Evolutionary conservation across 2,329 filamentous ascomycete genomes (phyloP).

Genomic region (Paraphoma sp.): DNA sequence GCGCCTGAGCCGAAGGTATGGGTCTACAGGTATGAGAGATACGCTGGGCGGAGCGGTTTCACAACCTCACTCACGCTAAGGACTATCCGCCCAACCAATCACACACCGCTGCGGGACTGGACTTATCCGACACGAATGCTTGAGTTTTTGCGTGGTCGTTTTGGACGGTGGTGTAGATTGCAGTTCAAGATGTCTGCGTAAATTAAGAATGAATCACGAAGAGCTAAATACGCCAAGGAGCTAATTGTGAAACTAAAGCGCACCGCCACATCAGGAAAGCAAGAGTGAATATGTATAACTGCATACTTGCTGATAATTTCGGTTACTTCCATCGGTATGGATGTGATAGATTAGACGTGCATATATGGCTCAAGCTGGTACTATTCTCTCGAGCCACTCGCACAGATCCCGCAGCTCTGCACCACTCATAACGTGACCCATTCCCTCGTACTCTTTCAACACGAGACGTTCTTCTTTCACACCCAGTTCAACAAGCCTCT

Average conservation of each 20-base stretch:
- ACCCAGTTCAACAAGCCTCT: constrained; percentile 49
- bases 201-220: too few species aligned
- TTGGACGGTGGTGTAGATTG: too few species aligned
- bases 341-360: background rate
- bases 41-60: background rate
- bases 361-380: constrained; percentile 32
- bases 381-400: constrained; percentile 50
- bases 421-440: constrained; percentile 54
- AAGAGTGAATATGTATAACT: too few species aligned
- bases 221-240: too few species aligned
- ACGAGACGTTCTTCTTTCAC: constrained; percentile 48
- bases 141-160: too few species aligned
- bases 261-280: too few species aligned
- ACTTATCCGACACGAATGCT: too few species aligned
- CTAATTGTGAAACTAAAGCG: too few species aligned
- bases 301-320: too few species aligned
- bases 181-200: too few species aligned
- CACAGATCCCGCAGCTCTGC: constrained; percentile 56
- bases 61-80: background rate
- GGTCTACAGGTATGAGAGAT: background rate
- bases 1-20: background rate
- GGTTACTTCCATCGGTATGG: too few species aligned
- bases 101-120: background rate
- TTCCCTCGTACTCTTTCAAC: constrained; percentile 56
- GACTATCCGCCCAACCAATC: background rate